phyloP scores from a whole-genome alignment of 2,329 filamentous ascomycete genomes.

The Fusarium verrucosum region DNA sequence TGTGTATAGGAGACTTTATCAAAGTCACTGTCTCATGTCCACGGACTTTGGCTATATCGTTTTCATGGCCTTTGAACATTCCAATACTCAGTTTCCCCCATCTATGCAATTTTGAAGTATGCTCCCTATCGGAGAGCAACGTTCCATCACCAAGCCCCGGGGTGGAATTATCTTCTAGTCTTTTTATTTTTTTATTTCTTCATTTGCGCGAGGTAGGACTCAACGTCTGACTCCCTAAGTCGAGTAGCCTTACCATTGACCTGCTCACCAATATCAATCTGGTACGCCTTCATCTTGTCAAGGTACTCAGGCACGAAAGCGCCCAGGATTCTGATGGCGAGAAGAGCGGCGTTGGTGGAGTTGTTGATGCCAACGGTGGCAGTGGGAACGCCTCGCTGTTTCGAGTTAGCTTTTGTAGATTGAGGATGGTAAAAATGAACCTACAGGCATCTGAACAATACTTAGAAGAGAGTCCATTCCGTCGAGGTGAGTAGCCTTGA shows the following conservation, averaged over 20 bases:
- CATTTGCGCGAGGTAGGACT: constrained; percentile 19
- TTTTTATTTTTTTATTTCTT: constrained; percentile 20
- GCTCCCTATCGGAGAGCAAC: background rate
- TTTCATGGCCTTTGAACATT: no score
- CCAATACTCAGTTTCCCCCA: background rate
- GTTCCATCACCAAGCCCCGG: background rate
- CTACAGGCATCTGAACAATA: constrained; percentile 78
- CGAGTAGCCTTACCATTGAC: constrained; percentile 70
- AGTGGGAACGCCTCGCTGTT: constrained; percentile 68
- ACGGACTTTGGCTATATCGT: no score
- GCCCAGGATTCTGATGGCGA: constrained; percentile 76
- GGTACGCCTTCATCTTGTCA: constrained; percentile 63
- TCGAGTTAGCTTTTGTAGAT: background rate
- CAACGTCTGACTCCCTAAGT: constrained; percentile 55
- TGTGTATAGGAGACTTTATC: no score
- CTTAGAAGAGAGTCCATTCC: constrained; percentile 76
- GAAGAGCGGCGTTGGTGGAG: constrained; percentile 77
- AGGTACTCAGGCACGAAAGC: constrained; percentile 68
- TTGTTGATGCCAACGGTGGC: constrained; percentile 84
- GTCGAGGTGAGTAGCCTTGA: constrained; percentile 77
- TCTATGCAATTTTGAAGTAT: background rate
- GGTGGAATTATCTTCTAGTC: background rate
- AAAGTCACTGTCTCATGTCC: background rate
- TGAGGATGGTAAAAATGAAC: accelerated
- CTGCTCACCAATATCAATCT: constrained; percentile 49